phyloP scores from a whole-genome alignment of 148 eudicot genomes.

The Heliamphora exappendiculata region DNA sequence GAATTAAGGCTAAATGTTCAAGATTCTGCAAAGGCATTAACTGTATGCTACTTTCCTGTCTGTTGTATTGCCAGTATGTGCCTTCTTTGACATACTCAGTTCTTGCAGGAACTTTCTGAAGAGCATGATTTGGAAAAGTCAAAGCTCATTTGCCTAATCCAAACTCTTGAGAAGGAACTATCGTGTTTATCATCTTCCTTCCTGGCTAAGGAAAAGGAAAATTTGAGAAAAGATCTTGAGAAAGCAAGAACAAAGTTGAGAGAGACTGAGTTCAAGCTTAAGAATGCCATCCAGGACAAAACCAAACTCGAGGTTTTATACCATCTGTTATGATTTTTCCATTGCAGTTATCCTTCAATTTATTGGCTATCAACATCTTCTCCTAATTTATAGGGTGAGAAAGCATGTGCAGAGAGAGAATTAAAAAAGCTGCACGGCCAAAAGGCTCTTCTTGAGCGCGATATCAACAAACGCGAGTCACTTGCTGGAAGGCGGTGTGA shows the following conservation, averaged over 20 bases:
- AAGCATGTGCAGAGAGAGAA: constrained; percentile 84
- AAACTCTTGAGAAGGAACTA: constrained; percentile 56
- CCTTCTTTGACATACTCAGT: constrained; percentile 7
- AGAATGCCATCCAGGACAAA: constrained; percentile 83
- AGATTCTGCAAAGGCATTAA: constrained; percentile 38
- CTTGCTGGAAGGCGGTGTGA: constrained; percentile 75
- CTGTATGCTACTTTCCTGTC: constrained; percentile 34
- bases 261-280: constrained; percentile 79
- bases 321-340: constrained; percentile 7
- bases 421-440: constrained; percentile 62
- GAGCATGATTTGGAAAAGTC: constrained; percentile 50
- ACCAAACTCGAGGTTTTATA: constrained; percentile 82
- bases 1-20: constrained; percentile 33
- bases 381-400: constrained; percentile 65
- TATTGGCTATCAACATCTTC: neutral
- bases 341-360: neutral
- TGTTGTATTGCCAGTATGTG: neutral
- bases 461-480: constrained; percentile 65
- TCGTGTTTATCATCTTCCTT: constrained; percentile 60
- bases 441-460: constrained; percentile 83
- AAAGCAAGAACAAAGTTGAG: constrained; percentile 71
- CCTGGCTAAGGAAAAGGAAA: constrained; percentile 74
- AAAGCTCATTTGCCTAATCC: constrained; percentile 47
- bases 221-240: constrained; percentile 83
- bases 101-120: constrained; percentile 56